Evolutionary conservation across 225 moss, liverwort and hornwort species (phyloP), one percentile per base, ranked within the genome.

Genomic region (Marchantia polymorpha): DNA sequence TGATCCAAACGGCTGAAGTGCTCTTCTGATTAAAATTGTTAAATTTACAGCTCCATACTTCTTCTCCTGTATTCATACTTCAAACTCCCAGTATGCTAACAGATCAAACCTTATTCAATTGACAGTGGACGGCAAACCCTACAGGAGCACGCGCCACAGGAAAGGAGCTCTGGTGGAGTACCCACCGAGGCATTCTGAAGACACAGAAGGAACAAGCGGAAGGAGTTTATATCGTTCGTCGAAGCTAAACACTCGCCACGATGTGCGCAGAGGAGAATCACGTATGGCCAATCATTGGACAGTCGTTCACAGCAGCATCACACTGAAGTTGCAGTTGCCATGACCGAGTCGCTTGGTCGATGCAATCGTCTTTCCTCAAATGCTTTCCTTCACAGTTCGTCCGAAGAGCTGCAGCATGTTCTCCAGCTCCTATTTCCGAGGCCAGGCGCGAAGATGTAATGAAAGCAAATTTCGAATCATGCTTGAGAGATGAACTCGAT

Each of bases 161-260:
- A 22, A 17, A 60, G 22, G 17, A 60, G 20, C 47, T 69, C 7
- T 16, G 31, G 26, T 25, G 64, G 64, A 64, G 23, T 17, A 69
- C 69, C 17, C 16, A 69, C 69, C 69, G 47, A 7, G 69, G 69
- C 69, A 69, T 69, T 47, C 20, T 69, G 69, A 69, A 69, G 47
- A 7, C 3, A 39, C 30, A 39, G 39, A 31, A 67, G 15, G 0
- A 3, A 39, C 14, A 67, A 14, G 8, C 15, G 14, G 67, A 31
- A 31, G 67, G 16, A 31, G 67, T 39, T 30, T 39, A 7, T 67
- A 67, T 3, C 13, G 31, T 15, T 13, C 31, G 31, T 25, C 9
- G 22, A 67, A 6, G 39, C 30, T 22, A 39, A 13, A 67, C 31
- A 30, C 19, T 26, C 17, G 7, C 31, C 67, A 39, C 30, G 31